Evolutionary conservation across 108 stramenopile species (phyloP), one percentile per base, ranked within the genome.

Genomic region (Epithemia pelagica): DNA sequence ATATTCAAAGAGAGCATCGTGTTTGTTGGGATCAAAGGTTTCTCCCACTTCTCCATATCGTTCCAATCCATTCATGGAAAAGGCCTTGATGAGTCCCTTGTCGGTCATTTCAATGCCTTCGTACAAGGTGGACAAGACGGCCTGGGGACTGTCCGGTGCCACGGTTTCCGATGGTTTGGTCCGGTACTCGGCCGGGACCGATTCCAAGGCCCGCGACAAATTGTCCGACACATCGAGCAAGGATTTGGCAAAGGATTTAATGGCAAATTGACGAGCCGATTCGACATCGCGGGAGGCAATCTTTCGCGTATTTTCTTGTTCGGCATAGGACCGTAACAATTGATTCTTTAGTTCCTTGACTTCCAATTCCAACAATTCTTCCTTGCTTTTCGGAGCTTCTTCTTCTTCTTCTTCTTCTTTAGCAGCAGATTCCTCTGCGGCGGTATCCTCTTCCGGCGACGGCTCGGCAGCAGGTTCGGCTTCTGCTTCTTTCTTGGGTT

Each of bases 1-100:
- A 76, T 95, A 95, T 75, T 94, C 85, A 79, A 96, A 97, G 63
- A 99, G 61, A 0, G 98, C 98, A 33, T 98, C 96, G 75, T 97
- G 96, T 54, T 85, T 52, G 61, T 92, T 88, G 3, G 98, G 97
- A 82, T 99, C 96, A 69, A 98, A 99, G 56, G 67, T 74, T 29
- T 99, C 98, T 18, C 95, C 97, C 32, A 66, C 74, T 52, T 68
- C 70, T n/a, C 96, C 97, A 76, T 76, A 99, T 68, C 88, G 84
- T 33, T 59, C 61, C 25, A 98, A 69, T 5, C 93, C 93, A 71
- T 97, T 91, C 31, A 72, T 75, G 21, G 58, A 55, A 67, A 98
- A 95, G 29, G 91, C 90, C 82, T 96, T 96, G 28, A 65, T 60
- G 21, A 98, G 70, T 22, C 95, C 88, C 15, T 68, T 69, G 58